Base-by-base conservation (phyloP, 495 filamentous ascomycete genomes). In the Neurospora sp. region DNA sequence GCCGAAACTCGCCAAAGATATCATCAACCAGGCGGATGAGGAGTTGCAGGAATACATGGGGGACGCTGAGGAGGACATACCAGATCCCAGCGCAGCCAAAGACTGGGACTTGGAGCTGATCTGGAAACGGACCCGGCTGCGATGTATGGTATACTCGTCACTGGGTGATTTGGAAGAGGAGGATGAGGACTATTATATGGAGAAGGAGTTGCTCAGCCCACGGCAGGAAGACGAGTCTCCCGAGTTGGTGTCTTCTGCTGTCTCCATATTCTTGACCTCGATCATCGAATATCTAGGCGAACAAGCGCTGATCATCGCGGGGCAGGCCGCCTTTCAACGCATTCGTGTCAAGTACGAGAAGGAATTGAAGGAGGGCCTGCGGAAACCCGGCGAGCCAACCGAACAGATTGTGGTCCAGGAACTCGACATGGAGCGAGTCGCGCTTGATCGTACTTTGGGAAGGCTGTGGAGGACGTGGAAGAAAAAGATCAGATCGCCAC, bases 141-240 rank as follows among this genome's bases (percentile, higher is more conserved):
- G 96, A 71, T 96, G 94, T 78, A 98, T 99, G 96, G 95, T 98
- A 20, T 98, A 98, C 80, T 98, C 93, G 8, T 94, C 94, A 12
- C 84, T 99, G 16, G 96, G 96, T 35, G 96, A 99, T 77, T 89
- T 99, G 88, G 96, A 99, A 81, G 94, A 97, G 82, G 93, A 98
- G 76, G 96, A 98, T 71, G 96, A 99, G 79, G 94, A 97, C 78
- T 89, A 89, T 75, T 93, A 90, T 76, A 92, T 94, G 76, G 86
- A 91, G 69, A 87, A 91, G 76, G 92, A 94, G 41, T 86, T 90
- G 54, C 85, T 92, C 6, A 85, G 88, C 12, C 86, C 88, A 44
- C 84, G 75, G 73, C 84, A 76, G 39, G 86, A 86, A 44, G 87
- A 90, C 66, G 86, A 90, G 54, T 69, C 80, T 20, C 78, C 81